phyloP scores from a whole-genome alignment of 495 filamentous ascomycete species.

The Daldinia bambusicola region DNA sequence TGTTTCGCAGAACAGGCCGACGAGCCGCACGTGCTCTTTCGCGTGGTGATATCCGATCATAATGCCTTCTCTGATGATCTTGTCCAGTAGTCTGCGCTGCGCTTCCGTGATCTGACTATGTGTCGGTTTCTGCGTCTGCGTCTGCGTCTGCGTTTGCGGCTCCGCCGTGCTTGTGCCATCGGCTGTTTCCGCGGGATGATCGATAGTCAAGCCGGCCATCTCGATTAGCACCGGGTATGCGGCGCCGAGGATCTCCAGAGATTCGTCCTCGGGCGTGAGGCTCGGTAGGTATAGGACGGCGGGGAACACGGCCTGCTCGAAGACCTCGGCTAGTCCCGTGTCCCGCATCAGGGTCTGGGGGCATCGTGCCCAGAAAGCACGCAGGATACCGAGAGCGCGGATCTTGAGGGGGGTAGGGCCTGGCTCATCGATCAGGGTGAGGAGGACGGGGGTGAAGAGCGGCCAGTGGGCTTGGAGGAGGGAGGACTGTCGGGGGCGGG shows the following conservation, averaged over 20 bases:
- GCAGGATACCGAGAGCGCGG: slow-evolving; percentile 69
- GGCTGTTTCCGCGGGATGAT: neutral
- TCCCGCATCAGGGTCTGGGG: slow-evolving; percentile 66
- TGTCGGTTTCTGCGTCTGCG: neutral
- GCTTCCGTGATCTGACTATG: slow-evolving; percentile 38
- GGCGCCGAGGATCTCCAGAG: slow-evolving; percentile 68
- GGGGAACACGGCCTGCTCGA: slow-evolving; percentile 81
- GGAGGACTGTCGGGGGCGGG: slow-evolving; percentile 8
- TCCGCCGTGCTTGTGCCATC: neutral
- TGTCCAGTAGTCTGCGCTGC: slow-evolving; percentile 57
- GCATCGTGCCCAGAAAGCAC: slow-evolving; percentile 69
- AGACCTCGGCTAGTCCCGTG: slow-evolving; percentile 81
- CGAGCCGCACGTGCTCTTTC: slow-evolving; percentile 61
- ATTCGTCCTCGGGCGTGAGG: slow-evolving; percentile 78
- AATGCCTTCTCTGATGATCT: slow-evolving; percentile 65
- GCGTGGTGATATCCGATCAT: slow-evolving; percentile 64
- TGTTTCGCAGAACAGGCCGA: slow-evolving; percentile 67
- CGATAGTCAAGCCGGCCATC: slow-evolving; percentile 59
- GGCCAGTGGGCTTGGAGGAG: slow-evolving; percentile 67
- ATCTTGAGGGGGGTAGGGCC: slow-evolving; percentile 54
- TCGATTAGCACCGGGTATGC: slow-evolving; percentile 74
- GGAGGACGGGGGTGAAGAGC: slow-evolving; percentile 83
- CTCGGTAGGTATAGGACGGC: slow-evolving; percentile 78
- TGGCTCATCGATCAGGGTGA: slow-evolving; percentile 81
- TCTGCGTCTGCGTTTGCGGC: slow-evolving; percentile 35